These are phyloP conservation scores for Naganishia friedmannii DNA, from an alignment of 768 basidiomycete species.

Conservation along the genomic window DNA sequence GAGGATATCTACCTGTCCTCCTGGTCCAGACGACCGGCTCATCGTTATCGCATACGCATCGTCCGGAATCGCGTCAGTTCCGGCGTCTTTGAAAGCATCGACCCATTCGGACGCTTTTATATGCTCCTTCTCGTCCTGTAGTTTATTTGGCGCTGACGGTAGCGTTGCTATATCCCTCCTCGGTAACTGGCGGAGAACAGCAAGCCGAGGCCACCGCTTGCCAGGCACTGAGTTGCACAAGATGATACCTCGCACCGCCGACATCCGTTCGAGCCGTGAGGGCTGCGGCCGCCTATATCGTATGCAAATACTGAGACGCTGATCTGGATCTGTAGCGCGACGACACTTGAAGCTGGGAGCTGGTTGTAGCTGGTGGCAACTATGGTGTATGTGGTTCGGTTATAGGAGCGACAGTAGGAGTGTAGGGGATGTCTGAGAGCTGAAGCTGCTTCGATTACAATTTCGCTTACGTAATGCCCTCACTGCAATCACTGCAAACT, in stretches of 20 bases:
- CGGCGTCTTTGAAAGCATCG: slow-evolving; percentile 21
- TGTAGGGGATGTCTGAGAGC: too few species aligned
- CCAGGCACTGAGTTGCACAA: background rate
- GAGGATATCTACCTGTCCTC: slow-evolving; percentile 45
- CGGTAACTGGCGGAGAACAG: background rate
- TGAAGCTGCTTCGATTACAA: background rate
- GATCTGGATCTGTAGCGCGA: too few species aligned
- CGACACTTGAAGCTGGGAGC: too few species aligned
- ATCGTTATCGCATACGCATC: slow-evolving; percentile 36
- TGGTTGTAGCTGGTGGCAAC: too few species aligned
- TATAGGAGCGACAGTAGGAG: too few species aligned
- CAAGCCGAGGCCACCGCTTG: background rate
- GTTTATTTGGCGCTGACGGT: background rate
- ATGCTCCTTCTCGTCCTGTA: slow-evolving; percentile 23
- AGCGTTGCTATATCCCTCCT: background rate
- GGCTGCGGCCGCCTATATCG: too few species aligned
- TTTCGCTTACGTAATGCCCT: background rate
- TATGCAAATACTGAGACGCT: too few species aligned
- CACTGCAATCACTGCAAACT: too few species aligned
- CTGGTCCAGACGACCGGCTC: slow-evolving; percentile 45
- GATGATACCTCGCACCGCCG: too few species aligned
- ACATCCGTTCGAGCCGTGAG: too few species aligned
- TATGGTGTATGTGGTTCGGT: too few species aligned
- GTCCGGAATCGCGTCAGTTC: slow-evolving; percentile 40
- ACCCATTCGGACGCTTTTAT: slow-evolving; percentile 21